These are phyloP conservation scores for Harrya chromipes DNA, from an alignment of 768 basidiomycete genomes.

Conservation along the genomic window DNA sequence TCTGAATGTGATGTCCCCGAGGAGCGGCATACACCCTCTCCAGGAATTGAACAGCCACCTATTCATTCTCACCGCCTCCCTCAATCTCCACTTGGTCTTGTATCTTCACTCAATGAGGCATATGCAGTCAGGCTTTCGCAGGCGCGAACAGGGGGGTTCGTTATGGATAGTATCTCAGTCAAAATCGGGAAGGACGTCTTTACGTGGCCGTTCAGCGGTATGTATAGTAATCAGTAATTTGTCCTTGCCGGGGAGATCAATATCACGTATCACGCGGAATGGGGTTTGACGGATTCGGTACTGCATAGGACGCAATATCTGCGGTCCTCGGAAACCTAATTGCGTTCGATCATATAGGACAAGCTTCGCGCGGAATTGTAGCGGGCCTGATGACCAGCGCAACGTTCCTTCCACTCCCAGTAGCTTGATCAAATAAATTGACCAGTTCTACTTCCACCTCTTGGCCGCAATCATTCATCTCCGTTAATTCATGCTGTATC, in stretches of 20 bases:
- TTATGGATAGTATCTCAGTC: constrained; percentile 51
- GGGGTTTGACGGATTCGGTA: neutral
- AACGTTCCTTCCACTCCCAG: constrained; percentile 71
- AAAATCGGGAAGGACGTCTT: constrained; percentile 69
- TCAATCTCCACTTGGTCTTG: constrained; percentile 45
- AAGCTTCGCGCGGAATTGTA: constrained; percentile 5
- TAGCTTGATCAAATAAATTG: constrained; percentile 70
- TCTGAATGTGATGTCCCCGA: neutral
- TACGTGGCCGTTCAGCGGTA: constrained; percentile 40
- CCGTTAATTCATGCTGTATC: constrained; percentile 42
- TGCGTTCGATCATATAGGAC: neutral
- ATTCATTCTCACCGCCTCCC: constrained; percentile 46
- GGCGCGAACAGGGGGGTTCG: constrained; percentile 47
- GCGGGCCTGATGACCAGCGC: constrained; percentile 52
- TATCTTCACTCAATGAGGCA: constrained; percentile 48
- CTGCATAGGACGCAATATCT: constrained; percentile 1
- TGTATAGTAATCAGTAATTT: constrained; percentile 10
- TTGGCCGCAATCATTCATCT: constrained; percentile 15
- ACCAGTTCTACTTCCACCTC: constrained; percentile 44
- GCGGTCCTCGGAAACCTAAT: constrained; percentile 6
- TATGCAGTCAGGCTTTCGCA: constrained; percentile 42
- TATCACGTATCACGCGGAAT: constrained; percentile 6
- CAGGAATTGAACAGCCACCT: constrained; percentile 6
- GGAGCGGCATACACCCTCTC: constrained; percentile 6
- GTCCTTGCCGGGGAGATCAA: constrained; percentile 3